Conservation (phyloP, 345 rosid genomes). For the thale cress (Arabidopsis thaliana) region TAIR10.1 NC_003076.8:23152501-23153000, state of each 20-base stretch:
- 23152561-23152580: constrained; percentile 96
- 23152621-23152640: constrained; percentile 89
- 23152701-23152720: not conserved
- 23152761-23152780: constrained; percentile 94
- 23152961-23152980: constrained; percentile 58
- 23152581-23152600: constrained; percentile 77
- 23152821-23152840: constrained; percentile 80
- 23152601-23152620: constrained; percentile 87
- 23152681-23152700: constrained; percentile 63
- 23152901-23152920: constrained; percentile 64
- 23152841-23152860: constrained; percentile 70
- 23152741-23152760: not conserved
- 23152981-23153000: constrained; percentile 59
- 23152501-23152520: constrained; percentile 8
- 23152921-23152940: constrained; percentile 71
- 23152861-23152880: constrained; percentile 61
- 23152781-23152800: constrained; percentile 95
- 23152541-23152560: constrained; percentile 66
- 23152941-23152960: constrained; percentile 56
- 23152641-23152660: constrained; percentile 90
- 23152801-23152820: constrained; percentile 80
- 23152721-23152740: constrained; percentile 11
- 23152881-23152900: constrained; percentile 50
- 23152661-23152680: constrained; percentile 92
- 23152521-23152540: constrained; percentile 60